Evolutionary conservation across 2,329 filamentous ascomycete species (phyloP), one percentile per base, ranked within the genome.

Genomic region (Trichoderma atrobrunneum): DNA sequence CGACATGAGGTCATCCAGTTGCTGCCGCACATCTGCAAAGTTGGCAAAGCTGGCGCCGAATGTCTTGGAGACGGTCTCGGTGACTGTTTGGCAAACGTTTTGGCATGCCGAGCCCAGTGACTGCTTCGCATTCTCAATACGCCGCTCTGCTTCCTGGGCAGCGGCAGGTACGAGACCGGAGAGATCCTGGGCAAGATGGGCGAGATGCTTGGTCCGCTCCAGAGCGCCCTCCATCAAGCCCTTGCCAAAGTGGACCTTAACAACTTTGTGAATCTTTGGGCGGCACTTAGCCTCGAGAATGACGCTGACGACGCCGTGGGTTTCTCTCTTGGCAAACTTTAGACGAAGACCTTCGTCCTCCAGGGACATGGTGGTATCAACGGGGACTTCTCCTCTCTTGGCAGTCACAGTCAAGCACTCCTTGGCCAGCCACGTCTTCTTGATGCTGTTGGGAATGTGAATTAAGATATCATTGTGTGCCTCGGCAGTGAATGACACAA

Each of bases 231-330:
- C 81, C 56, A 87, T 78, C 18, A 83, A 79, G 26, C 84, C 81
- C 77, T 81, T 85, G 61, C 88, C 87, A 78, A 91, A 89, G 77
- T 90, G 86, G 34, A 91, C 80, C 51, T 86, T 84, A 78, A 91
- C 88, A 0, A 86, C 87, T 80, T 91, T 88, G 76, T 88, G 88
- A 74, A 91, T 84, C 78, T 85, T 87, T 28, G 90, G 90, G 73
- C 87, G 87, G 70, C 85, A 87, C 16, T 84, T 88, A 1, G 89
- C 89, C 70, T 86, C 82, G 43, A 92, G 84, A 2, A 86, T 85
- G 59, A 92, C 83, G 68, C 87, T 87, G 65, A 91, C 79, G 48
- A 88, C 78, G 36, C 89, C 90, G 73, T 88, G 81, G 7, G 88
- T 87, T 73, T 91, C 88, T 30, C 84, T 83, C 32, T 81, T 82